phyloP scores from a whole-genome alignment of 2,329 filamentous ascomycete species.

The Monilinia polystroma region DNA sequence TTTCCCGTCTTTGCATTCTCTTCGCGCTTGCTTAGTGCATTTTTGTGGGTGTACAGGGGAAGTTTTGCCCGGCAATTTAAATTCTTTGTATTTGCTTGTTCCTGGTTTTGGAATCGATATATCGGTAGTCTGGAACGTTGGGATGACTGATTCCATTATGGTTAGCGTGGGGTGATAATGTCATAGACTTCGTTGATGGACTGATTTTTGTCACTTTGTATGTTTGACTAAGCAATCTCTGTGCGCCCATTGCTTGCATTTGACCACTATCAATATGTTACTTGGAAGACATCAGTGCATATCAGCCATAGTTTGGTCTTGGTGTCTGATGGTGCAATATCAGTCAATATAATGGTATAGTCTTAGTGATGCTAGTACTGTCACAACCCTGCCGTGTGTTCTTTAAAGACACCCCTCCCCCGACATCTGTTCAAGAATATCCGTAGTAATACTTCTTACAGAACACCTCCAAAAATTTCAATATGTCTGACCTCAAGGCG shows the following conservation, averaged over 20 bases:
- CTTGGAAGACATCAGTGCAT: background rate
- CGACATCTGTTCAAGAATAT: background rate
- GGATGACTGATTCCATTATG: background rate
- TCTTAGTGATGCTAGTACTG: slow-evolving; percentile 9
- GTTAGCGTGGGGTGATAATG: slow-evolving; percentile 17
- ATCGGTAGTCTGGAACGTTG: slow-evolving; percentile 5
- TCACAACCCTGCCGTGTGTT: background rate
- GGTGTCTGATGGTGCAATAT: slow-evolving; percentile 13
- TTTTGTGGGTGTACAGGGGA: slow-evolving; percentile 9
- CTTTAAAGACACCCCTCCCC: slow-evolving; percentile 4
- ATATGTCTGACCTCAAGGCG: slow-evolving; percentile 70
- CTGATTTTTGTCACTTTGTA: slow-evolving; percentile 4
- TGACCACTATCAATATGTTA: slow-evolving; percentile 16
- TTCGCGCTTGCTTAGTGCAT: slow-evolving; percentile 20
- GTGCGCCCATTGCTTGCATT: slow-evolving; percentile 14
- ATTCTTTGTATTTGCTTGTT: slow-evolving; percentile 18
- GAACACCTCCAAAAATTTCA: slow-evolving; percentile 26
- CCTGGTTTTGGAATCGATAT: slow-evolving; percentile 12
- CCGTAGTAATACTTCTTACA: background rate
- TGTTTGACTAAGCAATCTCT: slow-evolving; percentile 11
- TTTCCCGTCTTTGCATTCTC: slow-evolving; percentile 15
- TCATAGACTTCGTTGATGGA: slow-evolving; percentile 11
- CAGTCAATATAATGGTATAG: slow-evolving; percentile 1
- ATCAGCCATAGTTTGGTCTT: slow-evolving; percentile 11
- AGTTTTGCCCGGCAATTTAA: background rate